phyloP scores from a whole-genome alignment of 352 stramenopile genomes.

The Globisporangium rhizosaccharum region DNA sequence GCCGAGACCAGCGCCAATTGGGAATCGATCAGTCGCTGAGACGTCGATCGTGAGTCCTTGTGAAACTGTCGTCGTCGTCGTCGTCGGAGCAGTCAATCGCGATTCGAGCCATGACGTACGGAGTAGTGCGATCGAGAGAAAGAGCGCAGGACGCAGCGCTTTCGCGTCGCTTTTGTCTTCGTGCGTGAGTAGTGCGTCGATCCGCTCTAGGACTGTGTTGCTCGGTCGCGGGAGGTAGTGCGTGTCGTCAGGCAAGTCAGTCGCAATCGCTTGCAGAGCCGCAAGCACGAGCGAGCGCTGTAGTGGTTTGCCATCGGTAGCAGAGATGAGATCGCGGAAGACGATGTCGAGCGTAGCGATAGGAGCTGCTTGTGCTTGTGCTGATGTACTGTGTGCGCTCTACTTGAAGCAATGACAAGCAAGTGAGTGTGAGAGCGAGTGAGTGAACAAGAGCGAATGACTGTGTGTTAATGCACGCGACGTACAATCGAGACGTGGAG shows the following conservation, averaged over 20 bases:
- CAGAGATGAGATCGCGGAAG: slow-evolving; percentile 49
- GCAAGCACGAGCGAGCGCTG: slow-evolving; percentile 28
- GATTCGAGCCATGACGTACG: slow-evolving; percentile 25
- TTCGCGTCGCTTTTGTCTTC: slow-evolving; percentile 41
- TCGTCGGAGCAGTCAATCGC: slow-evolving; percentile 13
- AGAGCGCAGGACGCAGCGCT: slow-evolving; percentile 45
- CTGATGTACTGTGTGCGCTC: background rate
- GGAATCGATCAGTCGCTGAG: slow-evolving; percentile 37
- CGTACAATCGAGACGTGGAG: slow-evolving; percentile 76
- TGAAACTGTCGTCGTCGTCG: background rate
- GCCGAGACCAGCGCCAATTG: slow-evolving; percentile 87
- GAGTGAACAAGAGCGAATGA: background rate
- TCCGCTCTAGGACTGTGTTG: slow-evolving; percentile 30
- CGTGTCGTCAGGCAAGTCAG: slow-evolving; percentile 27
- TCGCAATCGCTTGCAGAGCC: slow-evolving; percentile 27
- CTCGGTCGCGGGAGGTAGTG: slow-evolving; percentile 49
- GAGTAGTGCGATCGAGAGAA: slow-evolving; percentile 53
- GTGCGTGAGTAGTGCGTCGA: slow-evolving; percentile 38
- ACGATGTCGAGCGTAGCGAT: slow-evolving; percentile 30
- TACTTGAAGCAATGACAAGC: too few species aligned
- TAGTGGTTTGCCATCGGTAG: slow-evolving; percentile 23
- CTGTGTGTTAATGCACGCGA: slow-evolving; percentile 2
- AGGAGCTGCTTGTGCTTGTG: background rate
- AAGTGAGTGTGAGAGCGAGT: background rate
- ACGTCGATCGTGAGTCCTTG: slow-evolving; percentile 41